Base-by-base conservation (phyloP, 176 grass and related monocot genomes). In the Rhynchospora pubera region DNA sequence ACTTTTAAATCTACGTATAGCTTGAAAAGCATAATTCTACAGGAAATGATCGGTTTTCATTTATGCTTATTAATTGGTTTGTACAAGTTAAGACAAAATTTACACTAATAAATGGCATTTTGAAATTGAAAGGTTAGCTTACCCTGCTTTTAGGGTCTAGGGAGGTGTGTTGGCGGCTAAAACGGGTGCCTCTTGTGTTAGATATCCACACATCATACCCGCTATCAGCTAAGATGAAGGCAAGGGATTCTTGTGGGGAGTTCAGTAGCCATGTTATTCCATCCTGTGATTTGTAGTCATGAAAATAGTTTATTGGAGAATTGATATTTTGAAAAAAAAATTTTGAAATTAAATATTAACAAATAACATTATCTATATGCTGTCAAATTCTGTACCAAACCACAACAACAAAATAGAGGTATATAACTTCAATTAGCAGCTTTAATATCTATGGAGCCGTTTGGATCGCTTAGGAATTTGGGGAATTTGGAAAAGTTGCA, bases 151-250 rank as follows among this genome's bases (percentile, higher is more conserved):
- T 81, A 1, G 85, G 16, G 63, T 84, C 62, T 47, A 98, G 90
- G 3, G 92, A 91, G 22, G 82, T 62, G 59, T 94, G 95, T 34
- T 89, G 70, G 0, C 67, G 79, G 86, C 95, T 98, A 81, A 76
- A 94, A 0, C 80, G 68, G 9, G 95, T 98, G 59, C 95, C 95
- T 62, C 92, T 87, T 10, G 51, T 89, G 85, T 98, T 98, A 45
- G 90, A 86, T 58, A 98, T 83, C 95, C 95, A 98, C 4, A 94
- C 95, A 79, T 98, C 92, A 68, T 94, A 98, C 50, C 92, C 92
- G 8, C 24, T 66, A 83, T 93, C 92, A 2, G 92, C 95, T 67
- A 98, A 87, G 75, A 94, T 83, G 87, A 85, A 94, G 45, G 83
- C 85, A 45, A 98, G 90, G 23, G 95, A 94, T 46, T 94, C 85